A percentile compares a stretch with the other conserved stretches of the same genome.
Evolutionary conservation across 2,329 filamentous ascomycete species (phyloP).

Genomic region (Cercospora sp.): DNA sequence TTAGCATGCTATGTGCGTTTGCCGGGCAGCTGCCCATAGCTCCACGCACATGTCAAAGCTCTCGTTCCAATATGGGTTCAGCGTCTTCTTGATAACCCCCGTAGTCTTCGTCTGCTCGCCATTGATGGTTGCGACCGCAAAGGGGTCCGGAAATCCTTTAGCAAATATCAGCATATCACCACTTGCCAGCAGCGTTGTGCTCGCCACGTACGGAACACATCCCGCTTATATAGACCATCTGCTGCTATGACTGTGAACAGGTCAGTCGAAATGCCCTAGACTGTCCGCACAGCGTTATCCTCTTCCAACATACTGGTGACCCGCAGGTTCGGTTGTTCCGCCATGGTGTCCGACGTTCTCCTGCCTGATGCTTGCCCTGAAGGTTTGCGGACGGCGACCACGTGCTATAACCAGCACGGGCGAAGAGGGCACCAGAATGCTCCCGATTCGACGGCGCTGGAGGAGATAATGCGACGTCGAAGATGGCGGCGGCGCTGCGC

Average conservation of each 20-base stretch:
- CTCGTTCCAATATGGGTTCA: constrained; percentile 99
- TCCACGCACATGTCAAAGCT: constrained; percentile 87
- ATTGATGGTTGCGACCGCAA: constrained; percentile 93
- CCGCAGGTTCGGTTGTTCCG: constrained; percentile 71
- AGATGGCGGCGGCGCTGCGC: background rate
- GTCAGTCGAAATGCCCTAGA: constrained; percentile 25
- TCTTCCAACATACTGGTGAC: constrained; percentile 72
- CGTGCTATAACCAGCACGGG: constrained; percentile 1
- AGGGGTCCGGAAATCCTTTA: constrained; percentile 92
- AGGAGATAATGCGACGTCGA: background rate
- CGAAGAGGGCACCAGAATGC: background rate
- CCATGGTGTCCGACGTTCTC: constrained; percentile 14
- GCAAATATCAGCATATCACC: constrained; percentile 22
- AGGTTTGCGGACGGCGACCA: background rate
- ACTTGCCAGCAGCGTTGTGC: constrained; percentile 10
- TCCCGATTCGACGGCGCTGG: background rate
- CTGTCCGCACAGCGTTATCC: background rate
- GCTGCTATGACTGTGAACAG: constrained; percentile 81
- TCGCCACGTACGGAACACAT: constrained; percentile 85
- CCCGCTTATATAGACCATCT: constrained; percentile 96
- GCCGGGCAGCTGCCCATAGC: background rate
- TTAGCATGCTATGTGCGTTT: constrained; percentile 14
- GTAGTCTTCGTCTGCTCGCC: constrained; percentile 99
- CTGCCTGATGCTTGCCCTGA: background rate
- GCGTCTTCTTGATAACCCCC: constrained; percentile 89